Conservation (phyloP, 2,329 filamentous ascomycete species). For the Teratosphaeriaceae sp. region DNA sequence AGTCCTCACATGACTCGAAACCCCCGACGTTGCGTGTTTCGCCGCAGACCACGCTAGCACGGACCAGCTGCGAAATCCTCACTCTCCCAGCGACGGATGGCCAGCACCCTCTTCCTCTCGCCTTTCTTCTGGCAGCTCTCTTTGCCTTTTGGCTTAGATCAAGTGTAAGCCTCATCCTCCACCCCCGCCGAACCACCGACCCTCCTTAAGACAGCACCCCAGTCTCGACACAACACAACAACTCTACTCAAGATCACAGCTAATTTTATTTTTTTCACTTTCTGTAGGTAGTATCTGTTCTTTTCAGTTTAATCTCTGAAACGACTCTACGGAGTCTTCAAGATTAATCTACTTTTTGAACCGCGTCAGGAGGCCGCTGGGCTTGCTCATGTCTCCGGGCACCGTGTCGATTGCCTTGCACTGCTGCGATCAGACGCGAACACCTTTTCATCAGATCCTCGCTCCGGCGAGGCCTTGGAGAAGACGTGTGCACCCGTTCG, state of each 20-base stretch:
- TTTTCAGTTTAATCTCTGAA: constrained; percentile 97
- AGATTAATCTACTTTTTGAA: constrained; percentile 81
- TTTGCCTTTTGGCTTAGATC: constrained; percentile 6
- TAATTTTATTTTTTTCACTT: too few relatives aligned
- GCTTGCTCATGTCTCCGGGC: constrained; percentile 61
- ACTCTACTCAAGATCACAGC: too few relatives aligned
- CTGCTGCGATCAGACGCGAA: constrained; percentile 68
- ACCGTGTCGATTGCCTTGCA: constrained; percentile 73
- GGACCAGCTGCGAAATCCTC: too few relatives aligned
- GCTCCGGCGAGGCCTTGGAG: constrained; percentile 15
- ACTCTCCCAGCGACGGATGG: too few relatives aligned
- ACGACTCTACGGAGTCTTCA: constrained; percentile 64
- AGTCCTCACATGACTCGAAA: too few relatives aligned
- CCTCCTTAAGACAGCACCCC: too few relatives aligned
- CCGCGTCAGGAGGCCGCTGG: constrained; percentile 52
- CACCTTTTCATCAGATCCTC: constrained; percentile 22
- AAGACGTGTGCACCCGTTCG: constrained; percentile 16
- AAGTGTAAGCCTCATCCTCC: neutral
- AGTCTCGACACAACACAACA: too few relatives aligned
- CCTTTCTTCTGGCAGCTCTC: neutral
- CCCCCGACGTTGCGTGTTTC: too few relatives aligned
- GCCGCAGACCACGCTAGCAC: too few relatives aligned
- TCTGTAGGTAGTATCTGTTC: constrained; percentile 49
- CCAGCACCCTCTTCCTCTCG: too few relatives aligned
- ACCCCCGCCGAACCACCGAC: too few relatives aligned